Evolutionary conservation across 345 rosid species (phyloP), one percentile per base, ranked within the genome.

Genomic region (Eucalyptus coolabah): DNA sequence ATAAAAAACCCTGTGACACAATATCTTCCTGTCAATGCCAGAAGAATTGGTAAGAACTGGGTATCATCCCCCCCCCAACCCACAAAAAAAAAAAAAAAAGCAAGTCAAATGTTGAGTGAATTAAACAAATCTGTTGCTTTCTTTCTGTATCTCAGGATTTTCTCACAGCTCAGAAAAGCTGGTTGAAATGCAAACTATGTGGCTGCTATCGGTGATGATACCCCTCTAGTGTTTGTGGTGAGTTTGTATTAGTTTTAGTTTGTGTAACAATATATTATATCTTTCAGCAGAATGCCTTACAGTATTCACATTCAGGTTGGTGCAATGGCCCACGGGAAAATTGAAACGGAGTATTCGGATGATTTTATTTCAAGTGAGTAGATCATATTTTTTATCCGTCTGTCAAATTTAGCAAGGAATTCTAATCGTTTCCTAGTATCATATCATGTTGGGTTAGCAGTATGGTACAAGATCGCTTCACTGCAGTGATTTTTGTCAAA

Each of bases 311-410:
- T 59, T 87, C 93, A 96, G 98, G 94, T 96, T 89, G 98, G 99
- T 88, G 97, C 99, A 9, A 96, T 98, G 99, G 94, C 99, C 26
- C 99, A 98, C 50, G 99, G 99, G 77, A 96, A 95, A 89, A 94
- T 96, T 59, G 91, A 93, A 5, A 89, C 90, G 0, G 96, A 95
- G 26, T 95, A 95, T 69, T 89, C 93, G 1, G 97, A 96, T 42
- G 97, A 96, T 90, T 92, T 91, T 87, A 92, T 96, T 83, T 92
- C 98, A 14, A 92, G 98, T 96, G 44, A 89, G 89, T 90, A 56
- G 9, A 56, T 86, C 85, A 77, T 40, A 21, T 40, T 21, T 44
- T 21, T 40, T 77, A 12, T 77, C 13, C 13, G 7, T 40, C 24
- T 77, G 13, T 77, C 47, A 40, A 77, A 77, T 40, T 77, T 77